Conservation (phyloP, 2,329 filamentous ascomycete genomes). For the Aspergillus tubingensis region DNA sequence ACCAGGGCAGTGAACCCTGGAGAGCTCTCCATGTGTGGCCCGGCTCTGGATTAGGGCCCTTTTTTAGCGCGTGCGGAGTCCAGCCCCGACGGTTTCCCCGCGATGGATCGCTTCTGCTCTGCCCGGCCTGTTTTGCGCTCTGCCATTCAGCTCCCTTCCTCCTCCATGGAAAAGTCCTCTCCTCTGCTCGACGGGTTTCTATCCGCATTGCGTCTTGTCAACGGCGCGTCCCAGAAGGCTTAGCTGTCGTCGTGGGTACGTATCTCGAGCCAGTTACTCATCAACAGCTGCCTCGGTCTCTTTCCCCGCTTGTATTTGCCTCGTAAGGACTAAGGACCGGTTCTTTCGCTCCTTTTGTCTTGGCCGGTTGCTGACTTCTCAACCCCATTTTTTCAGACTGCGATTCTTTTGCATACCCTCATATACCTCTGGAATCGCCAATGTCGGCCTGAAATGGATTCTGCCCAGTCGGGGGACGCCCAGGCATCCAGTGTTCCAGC, state of each 20-base stretch:
- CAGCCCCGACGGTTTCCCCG: slow-evolving; percentile 2
- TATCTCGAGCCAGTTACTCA: neutral
- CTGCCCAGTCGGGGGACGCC: slow-evolving; percentile 32
- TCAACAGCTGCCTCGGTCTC: neutral
- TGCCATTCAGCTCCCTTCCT: neutral
- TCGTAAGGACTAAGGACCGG: slow-evolving; percentile 2
- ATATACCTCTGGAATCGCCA: slow-evolving; percentile 9
- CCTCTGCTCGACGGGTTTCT: neutral
- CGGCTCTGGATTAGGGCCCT: neutral
- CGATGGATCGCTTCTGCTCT: slow-evolving; percentile 1
- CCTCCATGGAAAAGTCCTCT: neutral
- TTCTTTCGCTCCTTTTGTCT: slow-evolving; percentile 1
- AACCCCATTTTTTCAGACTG: neutral
- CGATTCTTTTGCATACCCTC: neutral
- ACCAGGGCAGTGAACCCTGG: neutral
- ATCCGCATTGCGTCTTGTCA: neutral
- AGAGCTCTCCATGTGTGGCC: neutral
- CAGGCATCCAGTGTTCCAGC: slow-evolving; percentile 19
- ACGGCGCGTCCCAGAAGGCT: neutral
- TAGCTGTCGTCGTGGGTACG: neutral
- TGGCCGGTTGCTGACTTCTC: slow-evolving; percentile 3
- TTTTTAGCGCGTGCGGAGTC: neutral
- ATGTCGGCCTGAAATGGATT: slow-evolving; percentile 37
- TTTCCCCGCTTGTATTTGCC: slow-evolving; percentile 5
- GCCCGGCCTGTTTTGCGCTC: neutral